Conservation (phyloP, 1,284 basidiomycete species). For the Malassezia pachydermatis region DNA sequence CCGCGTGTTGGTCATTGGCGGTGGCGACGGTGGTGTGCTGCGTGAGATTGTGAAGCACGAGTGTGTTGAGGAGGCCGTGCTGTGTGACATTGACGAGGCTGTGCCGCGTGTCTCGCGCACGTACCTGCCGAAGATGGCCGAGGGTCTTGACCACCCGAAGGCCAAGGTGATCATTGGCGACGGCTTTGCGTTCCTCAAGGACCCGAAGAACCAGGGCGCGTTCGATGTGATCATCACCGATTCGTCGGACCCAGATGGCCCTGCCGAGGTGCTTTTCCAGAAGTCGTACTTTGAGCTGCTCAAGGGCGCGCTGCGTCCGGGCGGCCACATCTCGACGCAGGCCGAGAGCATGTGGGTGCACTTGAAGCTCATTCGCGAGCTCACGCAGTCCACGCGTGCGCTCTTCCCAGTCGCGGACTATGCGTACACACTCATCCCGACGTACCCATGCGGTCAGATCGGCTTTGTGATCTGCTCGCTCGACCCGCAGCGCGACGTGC, state of each 20-base stretch:
- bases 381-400: slow-evolving; percentile 62
- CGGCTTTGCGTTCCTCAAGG: slow-evolving; percentile 90
- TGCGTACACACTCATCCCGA: slow-evolving; percentile 92
- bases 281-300: slow-evolving; percentile 94
- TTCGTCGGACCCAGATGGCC: slow-evolving; percentile 95
- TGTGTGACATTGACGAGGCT: slow-evolving; percentile 98
- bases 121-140: slow-evolving; percentile 89
- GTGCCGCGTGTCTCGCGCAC: slow-evolving; percentile 88
- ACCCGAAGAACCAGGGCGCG: slow-evolving; percentile 61
- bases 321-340: slow-evolving; percentile 91
- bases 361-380: slow-evolving; percentile 71
- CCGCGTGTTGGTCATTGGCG: slow-evolving; percentile 90
- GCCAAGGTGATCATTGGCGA: slow-evolving; percentile 86
- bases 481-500: slow-evolving; percentile 48
- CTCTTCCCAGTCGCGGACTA: slow-evolving; percentile 82
- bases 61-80: slow-evolving; percentile 77
- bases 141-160: slow-evolving; percentile 68
- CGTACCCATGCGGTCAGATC: slow-evolving; percentile 94
- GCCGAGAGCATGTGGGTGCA: slow-evolving; percentile 95
- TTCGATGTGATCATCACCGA: slow-evolving; percentile 98
- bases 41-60: slow-evolving; percentile 94
- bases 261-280: slow-evolving; percentile 87
- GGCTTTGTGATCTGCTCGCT: slow-evolving; percentile 88
- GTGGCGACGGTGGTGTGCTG: slow-evolving; percentile 67
- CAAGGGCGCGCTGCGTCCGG: slow-evolving; percentile 74